These are phyloP conservation scores for Blepharisma stoltei DNA, from an alignment of 73 alveolate genomes.

Conservation along the genomic window DNA sequence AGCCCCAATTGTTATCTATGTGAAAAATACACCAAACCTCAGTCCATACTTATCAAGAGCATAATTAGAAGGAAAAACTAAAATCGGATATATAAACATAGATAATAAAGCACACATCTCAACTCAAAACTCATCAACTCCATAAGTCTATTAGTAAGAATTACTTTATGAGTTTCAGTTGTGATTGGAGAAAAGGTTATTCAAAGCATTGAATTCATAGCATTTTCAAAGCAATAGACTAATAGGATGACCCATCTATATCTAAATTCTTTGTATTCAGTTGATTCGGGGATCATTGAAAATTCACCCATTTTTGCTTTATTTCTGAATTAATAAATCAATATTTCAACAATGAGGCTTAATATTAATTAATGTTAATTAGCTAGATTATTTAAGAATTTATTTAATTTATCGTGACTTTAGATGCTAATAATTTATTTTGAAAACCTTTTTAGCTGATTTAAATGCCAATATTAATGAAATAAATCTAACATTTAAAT, in stretches of 20 bases:
- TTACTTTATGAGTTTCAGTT: slow-evolving; percentile 45
- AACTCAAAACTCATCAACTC: slow-evolving; percentile 28
- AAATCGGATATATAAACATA: slow-evolving; percentile 44
- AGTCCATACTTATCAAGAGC: slow-evolving; percentile 43
- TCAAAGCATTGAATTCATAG: slow-evolving; percentile 59
- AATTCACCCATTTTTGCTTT: too few relatives aligned
- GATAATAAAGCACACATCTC: slow-evolving; percentile 28
- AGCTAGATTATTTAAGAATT: too few relatives aligned
- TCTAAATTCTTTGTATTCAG: background rate
- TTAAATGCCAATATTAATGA: too few relatives aligned
- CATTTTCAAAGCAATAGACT: slow-evolving; percentile 50
- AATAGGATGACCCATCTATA: slow-evolving; percentile 41
- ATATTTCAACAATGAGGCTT: too few relatives aligned
- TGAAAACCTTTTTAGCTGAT: too few relatives aligned
- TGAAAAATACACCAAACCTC: slow-evolving; percentile 22
- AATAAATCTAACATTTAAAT: too few relatives aligned
- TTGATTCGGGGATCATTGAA: too few relatives aligned
- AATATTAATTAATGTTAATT: too few relatives aligned
- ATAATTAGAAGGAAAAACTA: slow-evolving; percentile 49
- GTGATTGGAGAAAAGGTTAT: slow-evolving; percentile 60
- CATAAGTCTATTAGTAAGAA: slow-evolving; percentile 27
- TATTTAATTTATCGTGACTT: too few relatives aligned
- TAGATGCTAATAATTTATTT: too few relatives aligned
- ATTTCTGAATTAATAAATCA: too few relatives aligned
- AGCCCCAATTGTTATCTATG: slow-evolving; percentile 28